phyloP scores from a whole-genome alignment of 345 rosid genomes.

The Eutrema heterophyllum region DNA sequence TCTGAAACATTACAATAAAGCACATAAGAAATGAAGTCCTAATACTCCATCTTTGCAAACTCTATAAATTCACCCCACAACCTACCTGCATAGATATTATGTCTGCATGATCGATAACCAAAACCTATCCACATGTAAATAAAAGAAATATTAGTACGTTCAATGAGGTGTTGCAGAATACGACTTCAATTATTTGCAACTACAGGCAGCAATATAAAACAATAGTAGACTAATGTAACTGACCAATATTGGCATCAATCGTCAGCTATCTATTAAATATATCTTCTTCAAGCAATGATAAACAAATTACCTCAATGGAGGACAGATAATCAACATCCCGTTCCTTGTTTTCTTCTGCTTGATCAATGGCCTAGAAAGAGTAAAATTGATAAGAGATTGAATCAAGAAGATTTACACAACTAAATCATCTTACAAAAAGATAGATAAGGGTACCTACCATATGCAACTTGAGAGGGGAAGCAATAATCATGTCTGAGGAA shows the following conservation, averaged over 20 bases:
- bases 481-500: constrained; percentile 84
- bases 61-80: constrained; percentile 23
- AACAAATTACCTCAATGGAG: constrained; percentile 73
- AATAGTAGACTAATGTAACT: not conserved
- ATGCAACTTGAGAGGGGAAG: constrained; percentile 73
- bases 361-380: constrained; percentile 61
- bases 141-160: constrained; percentile 8
- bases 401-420: constrained; percentile 3
- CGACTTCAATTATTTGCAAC: not conserved
- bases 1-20: constrained; percentile 43
- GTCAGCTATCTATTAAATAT: not conserved
- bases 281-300: constrained; percentile 13
- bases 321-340: constrained; percentile 78
- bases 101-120: constrained; percentile 90
- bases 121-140: constrained; percentile 48
- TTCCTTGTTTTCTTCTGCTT: constrained; percentile 60
- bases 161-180: constrained; percentile 1
- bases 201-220: not conserved
- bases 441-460: constrained; percentile 41
- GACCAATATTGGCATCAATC: constrained; percentile 1
- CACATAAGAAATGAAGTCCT: constrained; percentile 1
- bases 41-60: not conserved
- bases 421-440: not conserved
- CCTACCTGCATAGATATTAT: constrained; percentile 88
- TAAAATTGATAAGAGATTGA: not conserved